These are phyloP conservation scores for Fusarium lyarnte DNA, from an alignment of 2,329 filamentous ascomycete species.

Conservation along the genomic window DNA sequence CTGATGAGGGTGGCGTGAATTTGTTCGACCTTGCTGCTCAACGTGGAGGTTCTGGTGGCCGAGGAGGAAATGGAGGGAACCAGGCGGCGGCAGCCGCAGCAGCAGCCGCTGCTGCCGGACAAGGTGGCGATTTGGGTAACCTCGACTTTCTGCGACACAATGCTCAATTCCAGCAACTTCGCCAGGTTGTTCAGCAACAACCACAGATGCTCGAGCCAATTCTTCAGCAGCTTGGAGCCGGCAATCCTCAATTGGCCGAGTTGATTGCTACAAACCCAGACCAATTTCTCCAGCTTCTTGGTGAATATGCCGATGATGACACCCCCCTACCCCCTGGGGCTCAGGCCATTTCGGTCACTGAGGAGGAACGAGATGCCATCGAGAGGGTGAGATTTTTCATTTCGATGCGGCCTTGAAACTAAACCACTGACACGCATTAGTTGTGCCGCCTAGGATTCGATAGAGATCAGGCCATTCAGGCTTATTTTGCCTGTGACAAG, in stretches of 20 bases:
- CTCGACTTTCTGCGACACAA: slow-evolving; percentile 96
- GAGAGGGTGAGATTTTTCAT: slow-evolving; percentile 75
- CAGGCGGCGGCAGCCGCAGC: slow-evolving; percentile 54
- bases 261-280: slow-evolving; percentile 93
- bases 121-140: slow-evolving; percentile 72
- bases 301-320: slow-evolving; percentile 88
- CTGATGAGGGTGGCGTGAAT: slow-evolving; percentile 78
- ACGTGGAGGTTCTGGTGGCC: slow-evolving; percentile 62
- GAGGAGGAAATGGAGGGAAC: slow-evolving; percentile 55
- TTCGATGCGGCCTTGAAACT: slow-evolving; percentile 43
- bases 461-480: slow-evolving; percentile 92
- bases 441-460: slow-evolving; percentile 93
- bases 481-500: slow-evolving; percentile 99
- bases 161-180: slow-evolving; percentile 96
- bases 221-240: slow-evolving; percentile 91
- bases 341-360: slow-evolving; percentile 89
- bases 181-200: slow-evolving; percentile 96
- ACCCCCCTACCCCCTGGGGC: slow-evolving; percentile 86
- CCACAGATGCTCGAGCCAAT: slow-evolving; percentile 99
- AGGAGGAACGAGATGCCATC: slow-evolving; percentile 96
- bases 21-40: slow-evolving; percentile 93
- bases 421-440: slow-evolving; percentile 55
- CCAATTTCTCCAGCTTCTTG: slow-evolving; percentile 88
- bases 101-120: slow-evolving; percentile 58
- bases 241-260: slow-evolving; percentile 93